Conservation (phyloP, 805 yeast species). For the Osmozyma mogii region DNA sequence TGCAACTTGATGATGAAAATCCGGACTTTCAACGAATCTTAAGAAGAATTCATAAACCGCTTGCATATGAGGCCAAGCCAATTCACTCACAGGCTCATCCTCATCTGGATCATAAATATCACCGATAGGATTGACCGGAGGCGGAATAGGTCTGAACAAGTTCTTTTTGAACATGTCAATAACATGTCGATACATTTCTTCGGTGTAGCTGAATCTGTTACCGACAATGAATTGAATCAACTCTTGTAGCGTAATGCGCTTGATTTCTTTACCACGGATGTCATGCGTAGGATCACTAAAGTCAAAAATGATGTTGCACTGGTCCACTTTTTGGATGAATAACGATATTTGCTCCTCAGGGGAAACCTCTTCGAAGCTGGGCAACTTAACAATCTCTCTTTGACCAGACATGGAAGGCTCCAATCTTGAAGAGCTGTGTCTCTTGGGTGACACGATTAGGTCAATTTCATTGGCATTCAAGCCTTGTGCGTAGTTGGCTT, state of each 20-base stretch:
- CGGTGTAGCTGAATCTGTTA: conserved; percentile 78
- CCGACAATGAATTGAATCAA: conserved; percentile 80
- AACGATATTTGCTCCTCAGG: conserved; percentile 73
- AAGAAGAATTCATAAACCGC: conserved; percentile 90
- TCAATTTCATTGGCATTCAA: conserved; percentile 63
- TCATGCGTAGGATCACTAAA: conserved; percentile 90
- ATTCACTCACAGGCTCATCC: conserved; percentile 93
- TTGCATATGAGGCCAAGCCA: conserved; percentile 99
- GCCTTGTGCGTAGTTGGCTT: conserved; percentile 40
- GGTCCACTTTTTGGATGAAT: conserved; percentile 83
- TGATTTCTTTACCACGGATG: conserved; percentile 86
- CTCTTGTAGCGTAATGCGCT: conserved; percentile 80
- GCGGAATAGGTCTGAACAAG: conserved; percentile 93
- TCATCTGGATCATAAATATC: conserved; percentile 97
- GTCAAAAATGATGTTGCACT: conserved; percentile 91
- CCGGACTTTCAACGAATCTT: conserved; percentile 88
- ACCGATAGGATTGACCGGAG: conserved; percentile 95
- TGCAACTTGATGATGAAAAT: conserved; percentile 87
- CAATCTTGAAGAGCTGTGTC: conserved; percentile 88
- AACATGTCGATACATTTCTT: conserved; percentile 82
- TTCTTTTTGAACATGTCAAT: conserved; percentile 85
- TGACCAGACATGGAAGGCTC: conserved; percentile 54
- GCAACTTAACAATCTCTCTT: conserved; percentile 60
- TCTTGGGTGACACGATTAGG: conserved; percentile 67
- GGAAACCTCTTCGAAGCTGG: conserved; percentile 77